Conservation (phyloP, 2,329 filamentous ascomycete species). For the Lasiodiplodia hormozganensis region DNA sequence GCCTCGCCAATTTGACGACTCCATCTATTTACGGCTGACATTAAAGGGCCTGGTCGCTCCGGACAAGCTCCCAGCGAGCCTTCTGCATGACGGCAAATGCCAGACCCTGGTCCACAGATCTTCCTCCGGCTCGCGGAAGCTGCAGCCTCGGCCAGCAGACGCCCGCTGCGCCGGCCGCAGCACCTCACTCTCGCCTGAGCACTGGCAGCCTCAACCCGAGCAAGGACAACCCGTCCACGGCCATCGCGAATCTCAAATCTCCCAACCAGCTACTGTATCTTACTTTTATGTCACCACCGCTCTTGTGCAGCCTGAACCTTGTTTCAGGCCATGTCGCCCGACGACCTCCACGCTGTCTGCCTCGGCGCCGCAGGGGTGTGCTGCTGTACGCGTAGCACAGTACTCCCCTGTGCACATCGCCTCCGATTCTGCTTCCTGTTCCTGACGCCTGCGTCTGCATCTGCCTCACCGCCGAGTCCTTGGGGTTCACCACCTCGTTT, state of each 20-base stretch:
- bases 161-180: slow-evolving; percentile 2
- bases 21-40: slow-evolving; percentile 16
- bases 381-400: slow-evolving; percentile 23
- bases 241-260: neutral
- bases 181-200: slow-evolving; percentile 8
- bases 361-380: slow-evolving; percentile 1
- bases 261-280: neutral
- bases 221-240: neutral
- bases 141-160: neutral
- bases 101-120: slow-evolving; percentile 14
- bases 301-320: slow-evolving; percentile 7
- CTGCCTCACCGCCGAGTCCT: slow-evolving; percentile 8
- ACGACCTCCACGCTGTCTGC: neutral
- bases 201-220: slow-evolving; percentile 2
- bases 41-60: slow-evolving; percentile 3
- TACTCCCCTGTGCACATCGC: slow-evolving; percentile 9
- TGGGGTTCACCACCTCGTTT: neutral
- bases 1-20: slow-evolving; percentile 12
- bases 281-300: neutral
- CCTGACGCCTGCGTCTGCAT: slow-evolving; percentile 14
- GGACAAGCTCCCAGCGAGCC: neutral
- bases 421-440: slow-evolving; percentile 6
- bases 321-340: slow-evolving; percentile 16
- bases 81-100: slow-evolving; percentile 10
- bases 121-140: slow-evolving; percentile 24